Evolutionary conservation across 1,284 basidiomycete genomes (phyloP).

Genomic region (Marasmius sp.): DNA sequence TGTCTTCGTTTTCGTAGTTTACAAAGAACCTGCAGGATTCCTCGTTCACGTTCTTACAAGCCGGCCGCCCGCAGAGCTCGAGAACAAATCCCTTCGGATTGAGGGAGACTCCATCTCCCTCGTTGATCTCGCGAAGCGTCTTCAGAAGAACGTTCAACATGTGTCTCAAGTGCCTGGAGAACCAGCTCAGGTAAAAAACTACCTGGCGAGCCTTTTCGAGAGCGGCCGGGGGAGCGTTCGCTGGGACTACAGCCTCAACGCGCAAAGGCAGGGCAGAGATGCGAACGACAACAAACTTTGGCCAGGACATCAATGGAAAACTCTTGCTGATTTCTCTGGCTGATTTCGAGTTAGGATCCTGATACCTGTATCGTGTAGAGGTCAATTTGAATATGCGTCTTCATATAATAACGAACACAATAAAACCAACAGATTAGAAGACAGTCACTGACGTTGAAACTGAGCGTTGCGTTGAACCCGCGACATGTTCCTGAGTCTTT

Average conservation of each 20-base stretch:
- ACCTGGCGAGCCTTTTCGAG: not conserved
- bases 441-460: too few species aligned
- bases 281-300: not conserved
- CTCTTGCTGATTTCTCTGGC: not conserved
- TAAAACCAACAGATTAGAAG: too few species aligned
- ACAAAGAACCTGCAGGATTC: constrained; percentile 20
- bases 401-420: too few species aligned
- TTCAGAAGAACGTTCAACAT: constrained; percentile 15
- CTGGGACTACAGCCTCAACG: not conserved
- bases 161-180: constrained; percentile 16
- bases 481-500: too few species aligned
- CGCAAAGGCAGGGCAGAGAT: not conserved
- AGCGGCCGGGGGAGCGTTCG: not conserved
- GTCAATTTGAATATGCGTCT: too few species aligned
- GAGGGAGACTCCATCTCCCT: constrained; percentile 25
- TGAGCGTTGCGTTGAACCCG: too few species aligned
- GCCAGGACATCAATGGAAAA: not conserved
- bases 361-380: not conserved
- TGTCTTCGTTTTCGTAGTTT: not conserved
- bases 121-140: constrained; percentile 18
- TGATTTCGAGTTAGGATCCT: not conserved
- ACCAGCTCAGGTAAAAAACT: not conserved
- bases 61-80: constrained; percentile 21
- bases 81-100: constrained; percentile 24
- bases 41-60: constrained; percentile 28